Percentiles rank a stretch among this genome's conserved stretches.
Evolutionary conservation across 176 grass and related monocot genomes (phyloP).

Genomic region (Lolium perenne): DNA sequence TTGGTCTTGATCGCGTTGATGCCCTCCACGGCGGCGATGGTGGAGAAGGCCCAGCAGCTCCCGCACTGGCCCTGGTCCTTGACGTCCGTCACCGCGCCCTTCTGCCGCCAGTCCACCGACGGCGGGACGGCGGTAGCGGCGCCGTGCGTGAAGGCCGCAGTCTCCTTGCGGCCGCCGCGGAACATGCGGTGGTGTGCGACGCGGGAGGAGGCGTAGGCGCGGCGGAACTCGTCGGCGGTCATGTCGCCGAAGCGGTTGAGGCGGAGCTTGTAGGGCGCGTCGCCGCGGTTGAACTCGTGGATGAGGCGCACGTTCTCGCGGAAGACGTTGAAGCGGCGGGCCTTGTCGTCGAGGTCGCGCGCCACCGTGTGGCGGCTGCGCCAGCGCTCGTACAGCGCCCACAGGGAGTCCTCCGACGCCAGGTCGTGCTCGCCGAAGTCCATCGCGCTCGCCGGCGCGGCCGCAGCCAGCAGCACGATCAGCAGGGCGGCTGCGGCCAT

Average conservation of each 20-base stretch:
- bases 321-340: slow-evolving; percentile 79
- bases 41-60: slow-evolving; percentile 79
- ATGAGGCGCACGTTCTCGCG: slow-evolving; percentile 73
- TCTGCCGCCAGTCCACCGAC: slow-evolving; percentile 73
- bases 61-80: slow-evolving; percentile 91
- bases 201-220: slow-evolving; percentile 57
- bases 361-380: slow-evolving; percentile 61
- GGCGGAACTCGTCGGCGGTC: slow-evolving; percentile 76
- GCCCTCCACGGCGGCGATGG: slow-evolving; percentile 64
- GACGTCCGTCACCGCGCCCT: slow-evolving; percentile 62
- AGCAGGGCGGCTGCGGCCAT: slow-evolving; percentile 10
- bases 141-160: slow-evolving; percentile 46
- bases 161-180: slow-evolving; percentile 20
- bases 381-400: slow-evolving; percentile 79
- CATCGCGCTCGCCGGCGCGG: slow-evolving; percentile 40
- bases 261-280: slow-evolving; percentile 81
- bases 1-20: slow-evolving; percentile 68
- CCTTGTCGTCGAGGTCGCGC: slow-evolving; percentile 62
- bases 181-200: slow-evolving; percentile 64
- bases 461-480: not conserved
- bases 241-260: slow-evolving; percentile 90
- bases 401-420: slow-evolving; percentile 69
- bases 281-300: slow-evolving; percentile 69
- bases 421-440: slow-evolving; percentile 65
- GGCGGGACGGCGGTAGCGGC: slow-evolving; percentile 11